Evolutionary conservation across 495 filamentous ascomycete genomes (phyloP).

Genomic region (Aspergillus leporis): DNA sequence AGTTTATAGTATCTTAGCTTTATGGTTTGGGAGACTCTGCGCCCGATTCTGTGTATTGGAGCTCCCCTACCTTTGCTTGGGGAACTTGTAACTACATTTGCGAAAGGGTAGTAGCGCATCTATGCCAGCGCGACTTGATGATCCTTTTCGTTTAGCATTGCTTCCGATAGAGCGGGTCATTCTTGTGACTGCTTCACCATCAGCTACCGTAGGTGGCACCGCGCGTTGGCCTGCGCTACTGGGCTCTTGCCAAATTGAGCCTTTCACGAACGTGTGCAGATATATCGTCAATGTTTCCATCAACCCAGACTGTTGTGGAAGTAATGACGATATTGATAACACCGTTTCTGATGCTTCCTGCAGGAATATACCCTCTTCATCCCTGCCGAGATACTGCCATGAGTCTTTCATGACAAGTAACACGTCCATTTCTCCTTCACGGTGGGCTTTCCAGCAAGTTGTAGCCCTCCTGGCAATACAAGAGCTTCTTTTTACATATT

Average conservation of each 20-base stretch:
- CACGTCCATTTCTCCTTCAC: neutral
- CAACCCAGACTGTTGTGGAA: neutral
- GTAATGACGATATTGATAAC: neutral
- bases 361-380: neutral
- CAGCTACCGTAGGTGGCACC: too few species aligned
- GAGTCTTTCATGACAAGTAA: neutral
- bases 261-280: constrained; percentile 1
- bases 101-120: neutral
- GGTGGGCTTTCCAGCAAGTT: neutral
- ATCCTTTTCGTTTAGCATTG: neutral
- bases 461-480: neutral
- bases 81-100: neutral
- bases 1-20: too few species aligned
- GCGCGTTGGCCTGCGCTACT: neutral
- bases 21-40: too few species aligned
- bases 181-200: too few species aligned
- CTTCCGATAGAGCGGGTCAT: neutral
- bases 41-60: neutral
- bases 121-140: neutral
- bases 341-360: neutral
- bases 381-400: neutral
- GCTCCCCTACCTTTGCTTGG: neutral
- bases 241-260: neutral
- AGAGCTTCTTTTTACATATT: neutral
- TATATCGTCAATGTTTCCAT: constrained; percentile 18